These are phyloP conservation scores for Arthrobotrys megalospora DNA, from an alignment of 2,329 filamentous ascomycete species.

Conservation along the genomic window DNA sequence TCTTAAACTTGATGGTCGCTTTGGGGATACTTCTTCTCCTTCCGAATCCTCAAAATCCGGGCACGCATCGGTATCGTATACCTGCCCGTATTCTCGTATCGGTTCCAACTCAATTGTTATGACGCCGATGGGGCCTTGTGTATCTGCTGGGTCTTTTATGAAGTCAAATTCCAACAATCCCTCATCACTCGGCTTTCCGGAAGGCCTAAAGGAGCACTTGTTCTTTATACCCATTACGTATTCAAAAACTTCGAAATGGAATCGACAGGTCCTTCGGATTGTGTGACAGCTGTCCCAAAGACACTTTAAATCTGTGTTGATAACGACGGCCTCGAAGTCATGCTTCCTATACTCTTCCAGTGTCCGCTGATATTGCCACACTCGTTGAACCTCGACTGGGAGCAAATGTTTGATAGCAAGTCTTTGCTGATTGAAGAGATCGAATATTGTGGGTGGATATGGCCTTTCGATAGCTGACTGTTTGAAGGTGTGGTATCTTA, in stretches of 20 bases:
- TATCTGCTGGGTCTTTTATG: not conserved
- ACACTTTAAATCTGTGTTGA: constrained; percentile 47
- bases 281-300: constrained; percentile 61
- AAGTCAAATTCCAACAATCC: constrained; percentile 13
- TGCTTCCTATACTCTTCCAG: constrained; percentile 28
- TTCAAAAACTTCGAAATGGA: constrained; percentile 59
- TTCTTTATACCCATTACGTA: constrained; percentile 14
- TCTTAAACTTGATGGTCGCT: not conserved
- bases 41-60: constrained; percentile 27
- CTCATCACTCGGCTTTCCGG: not conserved
- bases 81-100: constrained; percentile 12
- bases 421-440: constrained; percentile 47
- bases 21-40: not conserved
- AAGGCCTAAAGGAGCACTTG: not conserved
- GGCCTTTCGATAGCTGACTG: not conserved
- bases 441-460: constrained; percentile 46
- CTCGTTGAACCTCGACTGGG: constrained; percentile 33
- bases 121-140: not conserved
- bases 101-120: constrained; percentile 29
- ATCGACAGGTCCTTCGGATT: constrained; percentile 61
- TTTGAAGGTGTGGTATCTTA: constrained; percentile 40
- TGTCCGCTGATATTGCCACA: constrained; percentile 27
- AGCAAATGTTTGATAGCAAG: constrained; percentile 48
- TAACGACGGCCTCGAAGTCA: constrained; percentile 51
- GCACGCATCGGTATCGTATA: not conserved